Conservation (phyloP, 192 early-diverging fungal genomes). For the Funneliformis mosseae region DNA sequence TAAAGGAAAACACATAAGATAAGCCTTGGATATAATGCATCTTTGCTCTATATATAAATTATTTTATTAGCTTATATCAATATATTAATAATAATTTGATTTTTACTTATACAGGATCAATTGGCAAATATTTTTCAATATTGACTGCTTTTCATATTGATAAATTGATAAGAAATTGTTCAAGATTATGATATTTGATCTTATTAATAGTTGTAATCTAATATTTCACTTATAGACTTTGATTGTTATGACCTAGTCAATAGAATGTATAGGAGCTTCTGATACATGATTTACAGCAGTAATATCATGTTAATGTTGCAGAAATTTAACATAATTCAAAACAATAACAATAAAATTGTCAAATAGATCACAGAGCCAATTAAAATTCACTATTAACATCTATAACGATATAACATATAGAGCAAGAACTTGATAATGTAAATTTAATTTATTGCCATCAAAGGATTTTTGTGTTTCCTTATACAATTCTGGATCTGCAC, state of each 20-base stretch:
- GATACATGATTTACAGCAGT: neutral
- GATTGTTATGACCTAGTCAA: no score
- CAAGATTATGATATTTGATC: neutral
- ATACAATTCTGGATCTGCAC: neutral
- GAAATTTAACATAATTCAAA: neutral
- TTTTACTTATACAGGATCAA: no score
- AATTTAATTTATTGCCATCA: neutral
- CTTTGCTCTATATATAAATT: no score
- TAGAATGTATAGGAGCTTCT: neutral
- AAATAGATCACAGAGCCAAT: neutral
- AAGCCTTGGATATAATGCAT: neutral
- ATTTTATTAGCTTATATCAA: no score
- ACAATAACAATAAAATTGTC: no score
- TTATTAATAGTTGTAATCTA: neutral
- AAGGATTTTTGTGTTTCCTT: neutral
- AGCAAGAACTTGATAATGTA: neutral
- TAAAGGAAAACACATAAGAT: neutral
- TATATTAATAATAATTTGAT: no score
- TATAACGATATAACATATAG: neutral
- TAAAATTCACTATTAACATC: neutral
- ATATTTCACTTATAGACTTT: neutral
- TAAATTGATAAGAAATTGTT: no score
- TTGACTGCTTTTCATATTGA: no score
- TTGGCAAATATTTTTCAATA: no score
- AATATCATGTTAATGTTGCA: neutral